Conservation (phyloP, 305 asterid species). For the Galium porrigens region DNA sequence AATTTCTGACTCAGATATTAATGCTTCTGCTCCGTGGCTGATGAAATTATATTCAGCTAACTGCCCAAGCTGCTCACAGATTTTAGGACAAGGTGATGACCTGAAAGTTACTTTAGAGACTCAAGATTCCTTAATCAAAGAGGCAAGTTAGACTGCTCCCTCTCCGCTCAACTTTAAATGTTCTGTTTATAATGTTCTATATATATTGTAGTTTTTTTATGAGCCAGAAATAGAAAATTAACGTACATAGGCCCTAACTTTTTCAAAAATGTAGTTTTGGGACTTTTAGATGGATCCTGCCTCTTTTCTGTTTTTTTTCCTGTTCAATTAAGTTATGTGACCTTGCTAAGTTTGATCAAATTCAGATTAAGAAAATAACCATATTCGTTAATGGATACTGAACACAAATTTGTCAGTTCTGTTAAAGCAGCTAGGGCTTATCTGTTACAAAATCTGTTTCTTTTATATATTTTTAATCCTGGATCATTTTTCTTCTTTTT, state of each 20-base stretch:
- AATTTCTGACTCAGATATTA: constrained; percentile 41
- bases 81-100: constrained; percentile 46
- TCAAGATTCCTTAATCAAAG: constrained; percentile 43
- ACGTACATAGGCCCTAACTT: not conserved
- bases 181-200: constrained; percentile 12
- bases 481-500: constrained; percentile 13
- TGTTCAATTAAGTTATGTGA: no score
- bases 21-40: constrained; percentile 52
- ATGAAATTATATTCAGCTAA: constrained; percentile 44
- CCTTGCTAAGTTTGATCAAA: not conserved
- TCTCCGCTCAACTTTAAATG: constrained; percentile 12
- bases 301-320: no score
- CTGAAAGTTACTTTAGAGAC: constrained; percentile 44
- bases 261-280: not conserved
- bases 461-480: not conserved
- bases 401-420: no score
- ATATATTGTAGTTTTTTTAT: no score
- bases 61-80: constrained; percentile 57
- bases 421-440: not conserved
- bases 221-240: not conserved
- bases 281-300: not conserved
- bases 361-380: not conserved
- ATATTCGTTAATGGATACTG: not conserved
- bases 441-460: not conserved
- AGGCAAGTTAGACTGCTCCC: constrained; percentile 39